Evolutionary conservation across 805 yeast genomes (phyloP), one percentile per base, ranked within the genome.

Genomic region (Alloascoidea africana): DNA sequence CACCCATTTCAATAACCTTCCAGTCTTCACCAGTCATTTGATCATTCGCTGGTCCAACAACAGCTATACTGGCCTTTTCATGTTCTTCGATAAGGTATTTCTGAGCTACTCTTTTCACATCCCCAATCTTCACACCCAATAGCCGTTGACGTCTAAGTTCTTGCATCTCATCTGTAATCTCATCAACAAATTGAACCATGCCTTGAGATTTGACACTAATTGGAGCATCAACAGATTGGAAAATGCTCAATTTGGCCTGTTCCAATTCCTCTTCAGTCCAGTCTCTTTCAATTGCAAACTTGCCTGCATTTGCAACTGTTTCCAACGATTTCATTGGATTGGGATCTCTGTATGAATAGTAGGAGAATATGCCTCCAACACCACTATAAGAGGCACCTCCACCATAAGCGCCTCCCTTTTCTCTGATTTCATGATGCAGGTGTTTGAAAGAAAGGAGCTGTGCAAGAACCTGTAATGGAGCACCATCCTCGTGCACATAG

Each of bases 331-430:
- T 70, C 30, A 67, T 52, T 1, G 96, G 84, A 44, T 83, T 78
- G 14, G 98, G 98, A 55, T 91, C 98, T 47, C 98, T 70, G 61
- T 89, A 91, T 0, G 97, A 86, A 58, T 80, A 91, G 59, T 68
- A 85, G 23, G 81, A 70, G 49, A 89, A 73, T 2, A 76, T 48
- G 0, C 96, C 97, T 37, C 81, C 84, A 16, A 83, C 53, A 0
- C 89, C 85, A 52, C 78, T 82, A 54, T 77, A 91, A 4, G 70
- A 60, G 3, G 94, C 81, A 3, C 98, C 98, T 4, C 95, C 97
- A 4, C 98, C 98, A 52, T 91, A 91, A 0, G 98, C 98, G 41
- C 98, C 98, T 40, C 95, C 95, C 50, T 89, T 75, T 52, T 91
- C 98, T 46, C 98, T 71, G 30, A 91, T 75, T 44, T 86, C 94